Evolutionary conservation across 805 yeast genomes (phyloP), one percentile per base, ranked within the genome.

Genomic region (Brettanomyces bruxellensis): DNA sequence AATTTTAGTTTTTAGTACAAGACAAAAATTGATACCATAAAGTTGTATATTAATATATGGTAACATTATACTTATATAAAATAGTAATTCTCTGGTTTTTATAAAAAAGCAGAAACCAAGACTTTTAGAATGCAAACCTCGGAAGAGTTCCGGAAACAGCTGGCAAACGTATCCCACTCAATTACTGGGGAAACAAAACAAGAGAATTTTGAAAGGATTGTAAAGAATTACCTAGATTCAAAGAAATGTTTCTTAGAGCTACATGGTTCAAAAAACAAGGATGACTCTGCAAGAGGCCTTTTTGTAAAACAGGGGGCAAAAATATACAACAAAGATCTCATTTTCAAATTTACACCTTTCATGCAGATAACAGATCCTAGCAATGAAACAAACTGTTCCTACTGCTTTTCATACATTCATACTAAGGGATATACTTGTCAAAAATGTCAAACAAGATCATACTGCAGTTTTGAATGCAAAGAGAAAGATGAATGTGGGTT

Each of bases 201-300:
- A 28, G 11, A 28, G 32, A 9, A 28, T 6, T 35, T 35, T 35
- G 38, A 35, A 35, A n/a, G n/a, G 38, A 18, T 18, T 35, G 23
- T 35, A 7, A 7, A n/a, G 8, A 12, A n/a, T 6, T 18, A 35
- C 38, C 3, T 35, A n/a, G 7, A n/a, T 18, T n/a, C 14, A 35
- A 35, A 35, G 7, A n/a, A n/a, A n/a, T n/a, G n/a, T 39, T 28
- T 23, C 40, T 35, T 35, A 18, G 41, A 38, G 28, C 25, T 38
- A 22, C 18, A 25, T 8, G 41, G 41, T 5, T 12, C 47, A 0
- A 41, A 25, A 6, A 28, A 28, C 6, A 38, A 11, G 2, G 43
- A 50, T 40, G 30, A 40, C 25, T 39, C 22, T 12, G 38, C 38
- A 18, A 30, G 53, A 23, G 49, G 49, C 4, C 39, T 50, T 14